phyloP scores from a whole-genome alignment of 1,139 yeast species.

The Blastobotrys serpentis region DNA sequence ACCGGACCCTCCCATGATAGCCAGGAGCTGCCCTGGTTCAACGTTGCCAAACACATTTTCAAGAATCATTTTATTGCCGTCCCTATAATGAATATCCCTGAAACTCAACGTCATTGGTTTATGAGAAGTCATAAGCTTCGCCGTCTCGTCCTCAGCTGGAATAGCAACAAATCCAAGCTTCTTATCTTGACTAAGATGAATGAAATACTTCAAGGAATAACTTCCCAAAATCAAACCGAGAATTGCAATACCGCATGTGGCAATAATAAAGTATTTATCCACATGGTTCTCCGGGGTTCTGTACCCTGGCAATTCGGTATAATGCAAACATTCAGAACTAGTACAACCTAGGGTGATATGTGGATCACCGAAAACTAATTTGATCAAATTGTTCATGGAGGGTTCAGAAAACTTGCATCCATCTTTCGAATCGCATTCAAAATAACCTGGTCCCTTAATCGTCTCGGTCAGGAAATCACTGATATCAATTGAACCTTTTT shows the following conservation, averaged over 20 bases:
- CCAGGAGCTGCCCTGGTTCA: slow-evolving; percentile 83
- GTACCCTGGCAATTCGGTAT: slow-evolving; percentile 90
- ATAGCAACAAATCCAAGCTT: slow-evolving; percentile 32
- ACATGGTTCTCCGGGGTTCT: slow-evolving; percentile 58
- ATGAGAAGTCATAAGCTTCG: slow-evolving; percentile 47
- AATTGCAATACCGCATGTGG: slow-evolving; percentile 53
- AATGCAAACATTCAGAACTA: slow-evolving; percentile 89
- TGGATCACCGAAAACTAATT: slow-evolving; percentile 90
- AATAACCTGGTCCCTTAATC: slow-evolving; percentile 90
- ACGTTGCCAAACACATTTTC: slow-evolving; percentile 69
- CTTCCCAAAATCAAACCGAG: slow-evolving; percentile 38
- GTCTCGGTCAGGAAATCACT: slow-evolving; percentile 90
- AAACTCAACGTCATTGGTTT: slow-evolving; percentile 79
- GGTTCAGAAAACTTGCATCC: slow-evolving; percentile 87
- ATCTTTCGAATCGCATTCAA: slow-evolving; percentile 66
- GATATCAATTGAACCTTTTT: slow-evolving; percentile 89
- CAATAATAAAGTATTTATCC: slow-evolving; percentile 50
- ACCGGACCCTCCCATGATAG: slow-evolving; percentile 98
- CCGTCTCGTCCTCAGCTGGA: slow-evolving; percentile 39
- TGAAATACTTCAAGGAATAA: slow-evolving; percentile 43
- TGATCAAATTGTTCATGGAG: slow-evolving; percentile 88
- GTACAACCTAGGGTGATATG: slow-evolving; percentile 74
- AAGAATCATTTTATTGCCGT: slow-evolving; percentile 56
- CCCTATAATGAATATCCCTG: slow-evolving; percentile 64
- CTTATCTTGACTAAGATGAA: slow-evolving; percentile 31